Evolutionary conservation across 805 yeast genomes (phyloP), one percentile per base, ranked within the genome.

Genomic region (Candida verbasci): DNA sequence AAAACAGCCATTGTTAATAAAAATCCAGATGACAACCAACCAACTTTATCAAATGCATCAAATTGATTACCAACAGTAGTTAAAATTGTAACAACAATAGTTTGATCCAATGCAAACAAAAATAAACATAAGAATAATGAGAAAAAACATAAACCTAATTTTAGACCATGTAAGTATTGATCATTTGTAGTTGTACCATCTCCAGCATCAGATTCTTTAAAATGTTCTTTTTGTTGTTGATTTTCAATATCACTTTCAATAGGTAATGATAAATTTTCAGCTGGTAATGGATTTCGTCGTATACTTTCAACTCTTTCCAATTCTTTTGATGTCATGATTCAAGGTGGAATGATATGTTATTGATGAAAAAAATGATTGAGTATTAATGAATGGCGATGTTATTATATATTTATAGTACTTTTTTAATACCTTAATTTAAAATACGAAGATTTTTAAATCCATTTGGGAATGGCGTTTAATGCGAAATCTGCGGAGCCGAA

Each of bases 151-250:
- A 55, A 26, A 2, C 29, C 37, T 20, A 65, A 44, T 14, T 47
- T 44, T 18, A 37, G 9, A 0, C 70, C 71, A 29, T 50, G 39
- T 36, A 65, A 47, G 34, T 59, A 59, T 39, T 62, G 65, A 21
- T 65, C 69, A 36, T 59, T 60, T 44, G 66, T 52, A 30, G 43
- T 51, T 5, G 69, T 61, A 12, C 70, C 70, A 40, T 65, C 70
- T 25, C 71, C 70, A 17, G 70, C 69, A 45, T 67, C 44, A 3
- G 39, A 14, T 23, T 41, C 44, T 23, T 34, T 41, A 29, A 41
- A 41, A 15, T 37, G 22, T 16, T 38, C 27, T 8, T 5, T 6
- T 15, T 29, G 9, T 31, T 23, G 28, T 9, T 14, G 14, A 9
- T 23, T 28, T 16, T 18, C 16, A 7, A 6, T 25, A 7, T 25